These are phyloP conservation scores for Wickerhamomyces pijperi DNA, from an alignment of 805 yeast genomes.

Conservation along the genomic window DNA sequence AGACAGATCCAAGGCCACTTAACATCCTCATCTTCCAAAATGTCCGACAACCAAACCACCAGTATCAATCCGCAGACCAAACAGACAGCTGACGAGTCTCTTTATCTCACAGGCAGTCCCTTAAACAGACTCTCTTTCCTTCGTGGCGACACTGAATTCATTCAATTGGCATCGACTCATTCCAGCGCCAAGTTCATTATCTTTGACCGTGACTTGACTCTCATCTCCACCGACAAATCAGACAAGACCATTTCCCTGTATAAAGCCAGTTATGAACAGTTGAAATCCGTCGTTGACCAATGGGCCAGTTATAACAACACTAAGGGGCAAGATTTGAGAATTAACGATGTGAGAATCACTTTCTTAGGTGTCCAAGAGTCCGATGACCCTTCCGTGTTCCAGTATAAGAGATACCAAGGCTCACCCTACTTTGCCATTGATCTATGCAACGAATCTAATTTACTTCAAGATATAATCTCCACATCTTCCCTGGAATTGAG, in stretches of 20 bases:
- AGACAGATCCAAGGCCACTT: constrained; percentile 1
- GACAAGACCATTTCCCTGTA: not conserved
- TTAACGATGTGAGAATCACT: constrained; percentile 28
- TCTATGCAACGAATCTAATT: constrained; percentile 14
- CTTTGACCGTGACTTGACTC: constrained; percentile 18
- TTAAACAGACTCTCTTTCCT: constrained; percentile 45
- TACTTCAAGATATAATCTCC: not conserved
- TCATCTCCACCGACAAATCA: constrained; percentile 1
- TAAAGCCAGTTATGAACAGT: constrained; percentile 10
- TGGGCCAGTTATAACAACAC: constrained; percentile 7
- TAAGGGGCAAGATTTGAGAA: constrained; percentile 4
- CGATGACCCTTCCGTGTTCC: constrained; percentile 20
- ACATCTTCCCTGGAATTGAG: not conserved
- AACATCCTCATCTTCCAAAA: not conserved
- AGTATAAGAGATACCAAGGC: constrained; percentile 41
- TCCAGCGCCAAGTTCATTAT: constrained; percentile 31
- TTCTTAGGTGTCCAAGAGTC: constrained; percentile 40
- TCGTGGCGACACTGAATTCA: constrained; percentile 38
- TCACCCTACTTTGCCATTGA: constrained; percentile 58
- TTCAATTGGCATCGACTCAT: constrained; percentile 28
- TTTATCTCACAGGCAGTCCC: too few relatives aligned
- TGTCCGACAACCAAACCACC: too few relatives aligned
- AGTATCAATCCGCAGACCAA: too few relatives aligned
- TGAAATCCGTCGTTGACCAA: constrained; percentile 6
- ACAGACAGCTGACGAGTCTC: too few relatives aligned